These are phyloP conservation scores for Globisporangium perplexum DNA, from an alignment of 352 stramenopile genomes.

Conservation along the genomic window DNA sequence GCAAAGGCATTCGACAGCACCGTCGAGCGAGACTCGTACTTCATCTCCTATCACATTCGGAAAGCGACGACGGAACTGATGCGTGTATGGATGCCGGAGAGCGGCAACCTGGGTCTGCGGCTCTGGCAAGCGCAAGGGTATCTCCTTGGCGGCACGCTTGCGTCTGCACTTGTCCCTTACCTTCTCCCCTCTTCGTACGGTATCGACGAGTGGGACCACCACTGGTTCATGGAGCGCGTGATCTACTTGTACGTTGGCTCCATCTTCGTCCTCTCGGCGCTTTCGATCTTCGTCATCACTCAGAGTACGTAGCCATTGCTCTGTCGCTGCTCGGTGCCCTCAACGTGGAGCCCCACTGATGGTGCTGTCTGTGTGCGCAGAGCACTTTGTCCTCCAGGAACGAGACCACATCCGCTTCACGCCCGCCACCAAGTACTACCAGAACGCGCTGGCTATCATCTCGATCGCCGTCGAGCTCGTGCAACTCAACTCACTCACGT, in stretches of 20 bases:
- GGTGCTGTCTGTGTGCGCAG: slow-evolving; percentile 11
- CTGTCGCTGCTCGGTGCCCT: too few relatives aligned
- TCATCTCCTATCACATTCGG: slow-evolving; percentile 27
- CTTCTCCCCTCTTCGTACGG: slow-evolving; percentile 5
- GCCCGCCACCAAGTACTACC: slow-evolving; percentile 41
- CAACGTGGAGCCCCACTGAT: too few relatives aligned
- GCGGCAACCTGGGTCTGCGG: slow-evolving; percentile 36
- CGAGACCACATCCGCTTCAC: slow-evolving; percentile 40
- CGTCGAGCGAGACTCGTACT: slow-evolving; percentile 32
- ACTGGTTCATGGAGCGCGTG: slow-evolving; percentile 32
- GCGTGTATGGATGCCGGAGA: slow-evolving; percentile 58
- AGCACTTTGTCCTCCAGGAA: slow-evolving; percentile 48
- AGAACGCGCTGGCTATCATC: slow-evolving; percentile 35
- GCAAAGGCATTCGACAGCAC: slow-evolving; percentile 25
- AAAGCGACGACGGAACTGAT: slow-evolving; percentile 40
- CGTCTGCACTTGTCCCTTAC: slow-evolving; percentile 14
- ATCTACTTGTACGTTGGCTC: slow-evolving; percentile 30
- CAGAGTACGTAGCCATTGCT: slow-evolving; percentile 17
- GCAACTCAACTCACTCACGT: slow-evolving; percentile 56
- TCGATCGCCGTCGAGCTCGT: slow-evolving; percentile 44
- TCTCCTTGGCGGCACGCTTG: slow-evolving; percentile 23
- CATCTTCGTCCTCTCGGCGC: slow-evolving; percentile 26
- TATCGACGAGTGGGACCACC: slow-evolving; percentile 8
- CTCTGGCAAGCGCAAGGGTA: slow-evolving; percentile 46
- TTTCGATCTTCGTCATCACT: slow-evolving; percentile 35